Conservation (phyloP, 2,329 filamentous ascomycete species). For the Nemania abortiva region DNA sequence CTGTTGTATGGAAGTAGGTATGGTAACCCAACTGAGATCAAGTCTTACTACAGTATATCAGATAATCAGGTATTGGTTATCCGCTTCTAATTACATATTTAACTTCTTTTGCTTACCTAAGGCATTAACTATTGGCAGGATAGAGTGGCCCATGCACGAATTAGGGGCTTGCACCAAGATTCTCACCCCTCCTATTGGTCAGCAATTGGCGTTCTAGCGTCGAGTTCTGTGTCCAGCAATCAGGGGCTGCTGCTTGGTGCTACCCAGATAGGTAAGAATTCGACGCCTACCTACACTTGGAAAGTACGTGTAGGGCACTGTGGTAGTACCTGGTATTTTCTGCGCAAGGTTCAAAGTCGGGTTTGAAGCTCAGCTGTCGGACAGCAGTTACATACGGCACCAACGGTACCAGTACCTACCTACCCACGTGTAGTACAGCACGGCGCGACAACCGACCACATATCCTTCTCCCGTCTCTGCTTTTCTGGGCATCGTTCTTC, state of each 20-base stretch:
- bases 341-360: no score
- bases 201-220: no score
- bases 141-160: background rate
- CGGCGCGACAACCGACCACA: conserved; percentile 6
- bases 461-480: background rate
- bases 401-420: background rate
- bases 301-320: no score
- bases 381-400: background rate
- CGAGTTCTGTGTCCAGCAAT: background rate
- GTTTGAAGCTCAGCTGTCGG: background rate
- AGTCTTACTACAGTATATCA: no score
- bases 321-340: no score
- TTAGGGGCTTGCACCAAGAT: background rate
- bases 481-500: background rate
- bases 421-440: background rate
- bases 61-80: no score
- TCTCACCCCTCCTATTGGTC: background rate
- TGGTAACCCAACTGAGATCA: no score
- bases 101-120: no score
- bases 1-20: no score
- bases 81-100: no score
- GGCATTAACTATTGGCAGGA: no score
- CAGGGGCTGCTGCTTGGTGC: background rate
- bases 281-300: background rate
- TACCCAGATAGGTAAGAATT: background rate